Evolutionary conservation across 2,329 filamentous ascomycete genomes (phyloP), one percentile per base, ranked within the genome.

Genomic region (Magnaporthiopsis incrustans): DNA sequence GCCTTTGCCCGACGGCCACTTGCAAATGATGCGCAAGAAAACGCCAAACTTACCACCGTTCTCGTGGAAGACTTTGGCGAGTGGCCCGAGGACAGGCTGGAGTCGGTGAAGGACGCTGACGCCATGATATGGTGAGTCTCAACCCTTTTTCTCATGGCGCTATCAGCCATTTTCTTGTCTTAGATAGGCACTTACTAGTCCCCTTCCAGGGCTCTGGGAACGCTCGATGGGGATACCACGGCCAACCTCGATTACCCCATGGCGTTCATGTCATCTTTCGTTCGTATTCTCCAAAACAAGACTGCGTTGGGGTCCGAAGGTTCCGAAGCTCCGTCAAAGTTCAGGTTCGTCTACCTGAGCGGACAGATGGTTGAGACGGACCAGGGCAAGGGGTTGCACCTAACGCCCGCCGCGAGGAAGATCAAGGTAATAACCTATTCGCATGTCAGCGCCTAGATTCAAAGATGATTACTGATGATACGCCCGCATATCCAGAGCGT

Each of bases 91-190:
- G 30, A 35, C 11, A 8, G 30, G 15, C 30, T 63, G 18, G 50
- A 63, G 53, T 11, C 27, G 6, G 30, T 57, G 18, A 57, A 18
- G 7, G 61, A 63, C n/a, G 44, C 61, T 6, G 61, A 26, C 30
- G 61, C 50, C 11, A 63, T 63, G 61, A 63, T 63, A 4, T 63
- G 61, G 61, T 63, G 33, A 50, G 53, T 27, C n/a, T 18, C 27
- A 58, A 27, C 5, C 30, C 26, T 25, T n/a, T 53, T 6, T 10
- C n/a, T n/a, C n/a, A 7, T 18, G 25, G 14, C 14, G 8, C 57
- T 7, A 18, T 18, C 18, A 58, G n/a, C 14, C 57, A 58, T 30
- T 6, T 18, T 6, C 6, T 12, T 11, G 10, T 12, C 5, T 6
- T 18, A n/a, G n/a, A n/a, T 8, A 1, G 25, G 25, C 5, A 10